A percentile compares a stretch with the other conserved stretches of the same genome.
phyloP scores from a whole-genome alignment of 2,329 filamentous ascomycete genomes.

The Colletotrichum zoysiae region DNA sequence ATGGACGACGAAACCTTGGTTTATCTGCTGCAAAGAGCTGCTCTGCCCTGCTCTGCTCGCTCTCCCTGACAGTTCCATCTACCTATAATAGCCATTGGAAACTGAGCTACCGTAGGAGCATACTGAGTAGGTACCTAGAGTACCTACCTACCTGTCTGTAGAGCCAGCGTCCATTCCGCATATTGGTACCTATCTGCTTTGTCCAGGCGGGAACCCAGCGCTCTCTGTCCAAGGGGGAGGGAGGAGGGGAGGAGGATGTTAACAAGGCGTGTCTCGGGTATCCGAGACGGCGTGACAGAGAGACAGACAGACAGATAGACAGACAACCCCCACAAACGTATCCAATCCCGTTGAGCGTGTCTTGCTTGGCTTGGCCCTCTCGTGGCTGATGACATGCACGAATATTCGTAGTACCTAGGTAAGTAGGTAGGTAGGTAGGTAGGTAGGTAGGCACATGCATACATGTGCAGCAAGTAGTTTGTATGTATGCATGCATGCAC shows the following conservation, averaged over 20 bases:
- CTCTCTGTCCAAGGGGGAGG: constrained; percentile 3
- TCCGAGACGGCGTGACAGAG: constrained; percentile 11
- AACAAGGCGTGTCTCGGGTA: constrained; percentile 33
- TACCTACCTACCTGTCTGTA: not conserved
- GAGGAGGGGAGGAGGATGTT: not conserved
- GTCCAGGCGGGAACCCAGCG: constrained; percentile 5
- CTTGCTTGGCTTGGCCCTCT: not conserved
- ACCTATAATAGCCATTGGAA: not conserved
- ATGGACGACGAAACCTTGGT: not conserved
- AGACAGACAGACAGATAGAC: no score
- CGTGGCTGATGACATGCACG: not conserved
- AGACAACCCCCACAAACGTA: constrained; percentile 5
- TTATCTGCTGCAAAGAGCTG: not conserved
- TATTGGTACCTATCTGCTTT: not conserved
- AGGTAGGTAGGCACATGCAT: no score
- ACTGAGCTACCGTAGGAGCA: not conserved
- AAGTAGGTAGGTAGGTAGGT: no score
- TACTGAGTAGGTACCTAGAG: not conserved
- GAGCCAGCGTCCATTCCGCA: not conserved
- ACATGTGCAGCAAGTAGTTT: no score
- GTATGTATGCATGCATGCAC: not conserved
- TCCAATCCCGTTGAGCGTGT: constrained; percentile 18
- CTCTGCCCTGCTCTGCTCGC: not conserved
- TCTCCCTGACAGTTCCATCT: not conserved
- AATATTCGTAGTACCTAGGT: no score